Base-by-base conservation (phyloP, 148 eudicot species). In the Vaccinium darrowii region DNA sequence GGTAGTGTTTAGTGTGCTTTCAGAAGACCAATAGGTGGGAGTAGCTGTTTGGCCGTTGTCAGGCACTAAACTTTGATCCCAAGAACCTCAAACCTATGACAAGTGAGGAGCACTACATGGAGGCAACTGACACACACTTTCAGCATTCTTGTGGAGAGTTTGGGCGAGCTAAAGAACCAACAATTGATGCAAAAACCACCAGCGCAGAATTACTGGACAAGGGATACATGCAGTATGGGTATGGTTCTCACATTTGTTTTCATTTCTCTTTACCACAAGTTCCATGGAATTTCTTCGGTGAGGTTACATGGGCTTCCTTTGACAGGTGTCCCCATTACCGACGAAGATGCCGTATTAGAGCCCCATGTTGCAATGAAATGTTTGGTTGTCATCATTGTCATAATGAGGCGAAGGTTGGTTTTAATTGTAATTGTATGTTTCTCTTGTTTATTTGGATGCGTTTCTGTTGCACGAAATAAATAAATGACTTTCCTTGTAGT, bases 301-400 rank as follows among this genome's bases (percentile, higher is more conserved):
- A 80, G 15, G 72, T 65, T 47, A 36, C 39, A 15, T 10, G 53
- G 39, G 7, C 80, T 65, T 91, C 47, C 80, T 74, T 84, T 87
- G 76, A 81, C 90, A 96, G 99, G 63, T 96, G 98, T 83, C 78
- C 92, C 69, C 98, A 96, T 83, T 93, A 94, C 74, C 87, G 93
- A 52, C 85, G 97, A 80, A 88, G 99, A 84, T 96, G 98, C 82
- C 90, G 88, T 60, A 92, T 96, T 86, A 90, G 91, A 90, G 94
- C 98, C 72, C 99, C 97, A 3, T 96, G 99, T 83, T 96, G 99
- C 88, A 87, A 90, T 86, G 95, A 93, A 91, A 85, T 94, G 39
- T 96, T 92, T 93, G 97, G 90, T 78, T 96, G 99, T 83, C 94
- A 93, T 21, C 95, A 93, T 84, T 96, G 99, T 84, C 99, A 96